Conservation (phyloP, 768 basidiomycete species). For the Collybia sordida region DNA sequence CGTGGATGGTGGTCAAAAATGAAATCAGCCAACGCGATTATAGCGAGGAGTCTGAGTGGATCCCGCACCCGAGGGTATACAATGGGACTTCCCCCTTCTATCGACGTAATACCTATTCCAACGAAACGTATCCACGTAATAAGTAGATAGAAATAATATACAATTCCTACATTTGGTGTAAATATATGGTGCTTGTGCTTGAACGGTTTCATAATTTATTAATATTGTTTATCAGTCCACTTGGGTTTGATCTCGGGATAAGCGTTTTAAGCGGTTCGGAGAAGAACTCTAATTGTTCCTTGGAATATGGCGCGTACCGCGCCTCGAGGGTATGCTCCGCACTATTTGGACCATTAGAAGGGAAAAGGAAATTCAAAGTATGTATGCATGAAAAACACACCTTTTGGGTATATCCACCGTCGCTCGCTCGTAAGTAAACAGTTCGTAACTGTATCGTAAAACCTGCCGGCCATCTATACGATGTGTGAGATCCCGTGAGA, state of each 20-base stretch:
- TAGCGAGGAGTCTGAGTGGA: too few relatives aligned
- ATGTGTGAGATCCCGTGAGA: not conserved
- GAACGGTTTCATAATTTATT: not conserved
- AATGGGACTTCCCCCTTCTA: too few relatives aligned
- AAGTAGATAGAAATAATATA: too few relatives aligned
- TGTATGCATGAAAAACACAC: slow-evolving; percentile 32
- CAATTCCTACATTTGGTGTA: not conserved
- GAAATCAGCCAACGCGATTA: too few relatives aligned
- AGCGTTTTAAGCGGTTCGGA: slow-evolving; percentile 14
- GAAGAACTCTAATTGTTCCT: slow-evolving; percentile 32
- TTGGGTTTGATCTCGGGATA: slow-evolving; percentile 18
- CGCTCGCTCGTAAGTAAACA: slow-evolving; percentile 49
- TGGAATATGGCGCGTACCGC: slow-evolving; percentile 55
- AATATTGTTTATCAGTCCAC: too few relatives aligned
- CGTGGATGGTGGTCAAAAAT: too few relatives aligned
- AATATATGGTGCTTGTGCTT: not conserved
- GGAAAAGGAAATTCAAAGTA: not conserved
- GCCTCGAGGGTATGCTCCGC: slow-evolving; percentile 35
- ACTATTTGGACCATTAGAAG: slow-evolving; percentile 21
- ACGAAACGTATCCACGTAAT: too few relatives aligned
- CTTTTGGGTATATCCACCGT: slow-evolving; percentile 51
- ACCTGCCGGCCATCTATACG: slow-evolving; percentile 52
- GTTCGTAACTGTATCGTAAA: slow-evolving; percentile 53
- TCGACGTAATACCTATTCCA: too few relatives aligned
- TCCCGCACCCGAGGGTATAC: too few relatives aligned